Evolutionary conservation across 306 rosid genomes (phyloP), one percentile per base, ranked within the genome.

Genomic region (Cyclanthera cordifolia): DNA sequence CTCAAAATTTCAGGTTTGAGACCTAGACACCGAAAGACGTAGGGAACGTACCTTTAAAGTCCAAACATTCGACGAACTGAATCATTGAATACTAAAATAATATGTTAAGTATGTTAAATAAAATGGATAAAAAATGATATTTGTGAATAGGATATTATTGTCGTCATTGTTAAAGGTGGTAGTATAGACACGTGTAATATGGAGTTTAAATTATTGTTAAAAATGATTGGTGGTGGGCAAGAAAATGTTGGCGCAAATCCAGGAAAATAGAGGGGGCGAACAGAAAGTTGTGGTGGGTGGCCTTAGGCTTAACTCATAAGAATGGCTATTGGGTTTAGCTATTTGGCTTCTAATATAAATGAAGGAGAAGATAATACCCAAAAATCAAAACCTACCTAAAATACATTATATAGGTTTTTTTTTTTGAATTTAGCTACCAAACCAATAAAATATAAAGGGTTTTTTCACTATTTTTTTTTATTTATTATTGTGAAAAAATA

Each of bases 241-340:
- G 37, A 64, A 64, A 64, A 64, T 64, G 52, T 41, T 41, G 69
- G 69, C 69, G 69, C 53, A 64, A 64, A 64, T 64, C 69, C 69
- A 13, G 69, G 69, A 43, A 64, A 64, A 64, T 23, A 19, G 66
- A n/a, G 30, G 16, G 15, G 15, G 37, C 21, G 23, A 30, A 39
- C 5, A 61, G 50, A 61, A 61, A 61, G 25, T 37, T 37, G 25
- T 59, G 7, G 25, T 59, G 7, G 67, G 20, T 28, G 19, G 45
- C 20, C 11, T 56, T 25, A 56, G 20, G 63, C 34, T 56, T 56
- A 27, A 25, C 41, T 27, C 11, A 56, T 57, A 28, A 17, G 20
- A 56, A 34, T 34, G 41, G 8, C 41, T 5, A 34, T 34, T 55
- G 9, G 5, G 21, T 27, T 56, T 56, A 28, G 34, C 23, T 57